These are phyloP conservation scores for Halteria grandinella DNA, from an alignment of 73 alveolate genomes.

Conservation along the genomic window DNA sequence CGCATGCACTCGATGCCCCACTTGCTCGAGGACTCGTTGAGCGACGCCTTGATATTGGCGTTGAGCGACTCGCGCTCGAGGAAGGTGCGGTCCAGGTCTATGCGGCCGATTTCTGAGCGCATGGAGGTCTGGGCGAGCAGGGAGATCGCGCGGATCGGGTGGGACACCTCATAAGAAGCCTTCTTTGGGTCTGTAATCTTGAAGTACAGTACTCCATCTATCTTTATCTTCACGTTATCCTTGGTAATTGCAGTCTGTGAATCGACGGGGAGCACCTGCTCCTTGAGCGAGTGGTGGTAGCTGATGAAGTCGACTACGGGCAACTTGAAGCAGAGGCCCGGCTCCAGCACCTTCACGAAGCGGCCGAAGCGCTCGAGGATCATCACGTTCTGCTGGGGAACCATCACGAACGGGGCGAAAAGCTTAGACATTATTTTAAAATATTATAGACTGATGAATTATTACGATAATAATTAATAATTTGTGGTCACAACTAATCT, in stretches of 20 bases:
- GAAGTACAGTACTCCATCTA: constrained; percentile 94
- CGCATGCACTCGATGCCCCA: constrained; percentile 94
- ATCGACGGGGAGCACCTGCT: constrained; percentile 81
- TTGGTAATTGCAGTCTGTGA: constrained; percentile 87
- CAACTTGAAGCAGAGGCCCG: constrained; percentile 87
- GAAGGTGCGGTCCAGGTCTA: constrained; percentile 83
- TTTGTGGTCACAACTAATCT: too few species aligned
- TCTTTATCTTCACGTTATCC: constrained; percentile 91
- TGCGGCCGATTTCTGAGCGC: constrained; percentile 94
- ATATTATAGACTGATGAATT: too few species aligned
- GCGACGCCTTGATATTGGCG: constrained; percentile 70
- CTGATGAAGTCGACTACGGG: constrained; percentile 82
- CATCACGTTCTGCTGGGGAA: constrained; percentile 86
- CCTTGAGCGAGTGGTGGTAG: constrained; percentile 90
- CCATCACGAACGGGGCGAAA: constrained; percentile 78
- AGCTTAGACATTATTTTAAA: constrained; percentile 43
- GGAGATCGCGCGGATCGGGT: constrained; percentile 85
- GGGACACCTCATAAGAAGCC: constrained; percentile 82
- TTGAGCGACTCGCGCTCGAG: constrained; percentile 88
- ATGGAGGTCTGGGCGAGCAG: constrained; percentile 94
- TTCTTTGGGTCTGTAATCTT: constrained; percentile 89
- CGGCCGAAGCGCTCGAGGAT: constrained; percentile 93
- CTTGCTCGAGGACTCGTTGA: constrained; percentile 77
- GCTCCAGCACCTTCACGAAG: constrained; percentile 78
- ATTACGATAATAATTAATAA: too few species aligned